phyloP scores from a whole-genome alignment of 192 early-diverging fungal genomes.

The Glomus cerebriforme region DNA sequence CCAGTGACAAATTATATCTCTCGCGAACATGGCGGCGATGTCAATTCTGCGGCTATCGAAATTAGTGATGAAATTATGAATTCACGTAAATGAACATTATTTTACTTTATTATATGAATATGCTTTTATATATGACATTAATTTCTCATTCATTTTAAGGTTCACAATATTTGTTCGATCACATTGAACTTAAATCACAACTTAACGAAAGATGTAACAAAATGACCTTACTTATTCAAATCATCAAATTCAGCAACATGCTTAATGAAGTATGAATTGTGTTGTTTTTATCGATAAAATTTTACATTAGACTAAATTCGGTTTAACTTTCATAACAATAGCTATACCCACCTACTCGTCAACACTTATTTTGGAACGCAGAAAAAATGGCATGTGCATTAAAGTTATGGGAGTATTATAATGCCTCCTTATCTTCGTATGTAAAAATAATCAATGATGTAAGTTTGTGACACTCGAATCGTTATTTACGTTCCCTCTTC shows the following conservation, averaged over 20 bases:
- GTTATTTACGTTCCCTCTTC: background rate
- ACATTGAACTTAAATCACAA: slow-evolving; percentile 19
- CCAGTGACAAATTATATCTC: slow-evolving; percentile 19
- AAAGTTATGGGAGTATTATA: slow-evolving; percentile 17
- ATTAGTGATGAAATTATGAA: slow-evolving; percentile 34
- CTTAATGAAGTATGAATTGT: slow-evolving; percentile 22
- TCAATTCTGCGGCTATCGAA: slow-evolving; percentile 22
- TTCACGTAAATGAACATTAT: slow-evolving; percentile 10
- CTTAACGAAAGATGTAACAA: slow-evolving; percentile 26
- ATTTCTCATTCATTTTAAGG: background rate
- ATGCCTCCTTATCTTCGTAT: background rate
- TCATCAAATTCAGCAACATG: slow-evolving; percentile 17
- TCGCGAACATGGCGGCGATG: slow-evolving; percentile 19
- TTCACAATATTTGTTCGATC: slow-evolving; percentile 23
- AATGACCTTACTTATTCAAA: slow-evolving; percentile 12
- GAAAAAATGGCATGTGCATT: slow-evolving; percentile 29
- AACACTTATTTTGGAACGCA: slow-evolving; percentile 28
- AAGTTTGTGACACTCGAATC: background rate
- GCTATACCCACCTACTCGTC: background rate
- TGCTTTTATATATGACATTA: background rate
- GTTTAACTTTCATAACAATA: background rate
- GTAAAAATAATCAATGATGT: background rate
- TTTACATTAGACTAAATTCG: background rate
- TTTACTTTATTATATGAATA: background rate
- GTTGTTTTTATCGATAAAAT: background rate